Conservation (phyloP, 202 grass and related monocot genomes). For the Sporobolus alterniflorus region DNA sequence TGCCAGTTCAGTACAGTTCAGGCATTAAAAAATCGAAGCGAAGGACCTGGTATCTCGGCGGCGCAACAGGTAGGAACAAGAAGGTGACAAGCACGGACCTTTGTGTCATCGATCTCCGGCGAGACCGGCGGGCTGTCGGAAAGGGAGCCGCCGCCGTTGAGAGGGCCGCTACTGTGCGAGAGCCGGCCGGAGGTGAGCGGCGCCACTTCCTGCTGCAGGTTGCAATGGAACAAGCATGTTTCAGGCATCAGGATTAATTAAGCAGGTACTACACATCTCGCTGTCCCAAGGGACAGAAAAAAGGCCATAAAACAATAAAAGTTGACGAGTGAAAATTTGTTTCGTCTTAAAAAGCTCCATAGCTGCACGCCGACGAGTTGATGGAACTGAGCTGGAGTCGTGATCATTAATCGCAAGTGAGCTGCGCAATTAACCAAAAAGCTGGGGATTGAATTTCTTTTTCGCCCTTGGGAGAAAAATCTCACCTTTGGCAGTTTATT, state of each 20-base stretch:
- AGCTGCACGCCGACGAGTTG: not conserved
- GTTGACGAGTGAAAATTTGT: constrained; percentile 17
- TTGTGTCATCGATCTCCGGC: constrained; percentile 95
- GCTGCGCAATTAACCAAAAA: not conserved
- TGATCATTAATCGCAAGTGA: constrained; percentile 25
- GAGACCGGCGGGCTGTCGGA: constrained; percentile 98
- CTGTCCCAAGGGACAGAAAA: not conserved
- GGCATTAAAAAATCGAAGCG: constrained; percentile 34
- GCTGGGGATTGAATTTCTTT: constrained; percentile 4
- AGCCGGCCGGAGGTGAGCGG: constrained; percentile 91
- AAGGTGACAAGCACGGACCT: constrained; percentile 60
- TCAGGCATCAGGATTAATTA: not conserved
- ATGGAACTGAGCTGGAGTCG: not conserved
- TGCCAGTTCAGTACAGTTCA: constrained; percentile 9
- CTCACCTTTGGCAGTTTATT: constrained; percentile 51
- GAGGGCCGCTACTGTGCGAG: constrained; percentile 96
- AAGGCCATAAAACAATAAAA: not conserved
- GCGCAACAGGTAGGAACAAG: not conserved
- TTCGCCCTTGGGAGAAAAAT: constrained; percentile 39
- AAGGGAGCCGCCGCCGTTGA: constrained; percentile 92
- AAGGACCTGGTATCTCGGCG: not conserved
- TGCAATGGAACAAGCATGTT: not conserved
- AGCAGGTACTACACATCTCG: not conserved
- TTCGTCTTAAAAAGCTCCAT: not conserved
- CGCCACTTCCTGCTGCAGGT: constrained; percentile 73